These are phyloP conservation scores for Cryptococcus sp. DNA, from an alignment of 1,284 basidiomycete genomes.

Conservation along the genomic window DNA sequence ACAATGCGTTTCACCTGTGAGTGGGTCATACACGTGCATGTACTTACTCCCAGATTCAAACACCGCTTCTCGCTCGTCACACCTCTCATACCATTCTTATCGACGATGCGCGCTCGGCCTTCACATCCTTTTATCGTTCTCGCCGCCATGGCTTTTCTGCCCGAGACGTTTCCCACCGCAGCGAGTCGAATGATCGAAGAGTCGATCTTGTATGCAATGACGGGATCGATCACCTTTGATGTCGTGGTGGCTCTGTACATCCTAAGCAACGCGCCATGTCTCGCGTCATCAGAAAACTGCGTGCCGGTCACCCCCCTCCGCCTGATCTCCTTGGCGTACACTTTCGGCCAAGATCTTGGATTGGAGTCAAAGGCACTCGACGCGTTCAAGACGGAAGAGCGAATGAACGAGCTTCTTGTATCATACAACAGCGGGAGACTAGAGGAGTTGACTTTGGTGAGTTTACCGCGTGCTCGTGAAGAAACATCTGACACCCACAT, in stretches of 20 bases:
- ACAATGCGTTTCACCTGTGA: conserved; percentile 35
- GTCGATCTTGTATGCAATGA: conserved; percentile 27
- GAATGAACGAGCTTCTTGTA: conserved; percentile 2
- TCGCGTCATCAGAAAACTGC: not conserved
- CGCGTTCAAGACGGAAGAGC: not conserved
- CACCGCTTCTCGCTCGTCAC: conserved; percentile 31
- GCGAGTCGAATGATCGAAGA: conserved; percentile 25
- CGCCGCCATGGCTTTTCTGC: conserved; percentile 31
- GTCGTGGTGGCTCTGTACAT: conserved; percentile 38
- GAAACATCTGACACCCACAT: no score
- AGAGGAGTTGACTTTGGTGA: conserved; percentile 21
- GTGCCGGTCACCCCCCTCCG: conserved; percentile 19
- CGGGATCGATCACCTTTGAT: conserved; percentile 26
- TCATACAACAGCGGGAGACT: conserved; percentile 8
- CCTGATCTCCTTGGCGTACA: conserved; percentile 33
- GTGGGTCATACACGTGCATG: not conserved
- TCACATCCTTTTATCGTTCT: conserved; percentile 35
- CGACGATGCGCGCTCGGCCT: conserved; percentile 27
- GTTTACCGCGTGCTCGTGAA: conserved; percentile 5
- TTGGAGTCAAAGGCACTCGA: conserved; percentile 17
- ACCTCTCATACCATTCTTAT: conserved; percentile 35
- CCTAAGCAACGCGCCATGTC: conserved; percentile 24
- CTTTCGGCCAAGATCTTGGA: conserved; percentile 29
- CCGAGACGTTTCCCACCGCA: conserved; percentile 2
- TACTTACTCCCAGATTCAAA: conserved; percentile 24